Percentiles rank a stretch among this genome's conserved stretches.
These are phyloP conservation scores for Tardiomyces depauwii DNA, from an alignment of 1,139 yeast genomes.

Conservation along the genomic window DNA sequence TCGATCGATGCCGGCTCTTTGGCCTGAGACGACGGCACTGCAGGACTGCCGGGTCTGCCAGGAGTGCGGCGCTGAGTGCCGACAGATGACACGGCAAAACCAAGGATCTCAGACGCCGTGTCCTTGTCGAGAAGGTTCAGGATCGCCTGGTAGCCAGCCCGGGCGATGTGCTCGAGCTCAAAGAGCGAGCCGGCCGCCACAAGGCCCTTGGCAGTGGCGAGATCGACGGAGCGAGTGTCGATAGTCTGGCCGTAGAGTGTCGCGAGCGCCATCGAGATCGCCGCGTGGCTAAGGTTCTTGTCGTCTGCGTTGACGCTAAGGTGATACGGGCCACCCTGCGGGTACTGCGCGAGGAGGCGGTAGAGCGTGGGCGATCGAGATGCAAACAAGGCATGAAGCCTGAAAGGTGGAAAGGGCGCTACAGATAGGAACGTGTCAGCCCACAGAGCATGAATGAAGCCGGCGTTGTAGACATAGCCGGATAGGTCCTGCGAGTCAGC, in stretches of 20 bases:
- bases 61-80: neutral
- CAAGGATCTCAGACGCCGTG: conserved; percentile 14
- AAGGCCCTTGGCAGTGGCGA: conserved; percentile 18
- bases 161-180: conserved; percentile 20
- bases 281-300: conserved; percentile 35
- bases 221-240: conserved; percentile 9
- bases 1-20: conserved; percentile 1
- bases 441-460: conserved; percentile 28
- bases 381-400: conserved; percentile 25
- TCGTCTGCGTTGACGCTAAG: conserved; percentile 44
- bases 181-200: conserved; percentile 22
- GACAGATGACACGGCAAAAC: conserved; percentile 13
- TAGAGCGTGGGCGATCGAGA: conserved; percentile 25
- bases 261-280: conserved; percentile 24
- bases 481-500: conserved; percentile 13
- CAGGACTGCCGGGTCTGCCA: neutral
- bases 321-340: conserved; percentile 33
- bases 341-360: conserved; percentile 16
- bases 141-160: conserved; percentile 17
- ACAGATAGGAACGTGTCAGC: conserved; percentile 24
- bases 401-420: conserved; percentile 18
- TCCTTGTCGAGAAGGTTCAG: conserved; percentile 12
- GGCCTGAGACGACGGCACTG: neutral
- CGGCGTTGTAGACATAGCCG: conserved; percentile 23
- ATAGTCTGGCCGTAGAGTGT: conserved; percentile 25